phyloP scores from a whole-genome alignment of 306 rosid genomes.

The Trichosanthes truncata region DNA sequence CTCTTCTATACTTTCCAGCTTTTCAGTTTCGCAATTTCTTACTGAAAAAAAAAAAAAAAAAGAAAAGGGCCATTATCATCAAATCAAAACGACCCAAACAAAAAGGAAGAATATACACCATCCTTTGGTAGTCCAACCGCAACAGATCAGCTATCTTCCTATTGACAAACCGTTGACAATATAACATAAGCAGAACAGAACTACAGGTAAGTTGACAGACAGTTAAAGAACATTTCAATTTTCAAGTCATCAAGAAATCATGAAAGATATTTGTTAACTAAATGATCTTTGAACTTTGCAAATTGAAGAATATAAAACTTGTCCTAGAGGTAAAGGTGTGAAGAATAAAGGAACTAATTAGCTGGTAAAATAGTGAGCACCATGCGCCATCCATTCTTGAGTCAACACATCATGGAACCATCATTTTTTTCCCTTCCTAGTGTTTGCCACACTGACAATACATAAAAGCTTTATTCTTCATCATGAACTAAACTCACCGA shows the following conservation, averaged over 20 bases:
- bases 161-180: not conserved
- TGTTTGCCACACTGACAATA: not conserved
- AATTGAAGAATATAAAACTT: not conserved
- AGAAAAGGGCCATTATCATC: not conserved
- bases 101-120: not conserved
- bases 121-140: not conserved
- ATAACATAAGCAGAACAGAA: not conserved
- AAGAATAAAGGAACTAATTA: not conserved
- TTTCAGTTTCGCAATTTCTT: not conserved
- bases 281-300: not conserved
- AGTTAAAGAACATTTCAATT: not conserved
- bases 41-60: not conserved
- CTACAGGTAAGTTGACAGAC: not conserved
- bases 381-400: not conserved
- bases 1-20: not conserved
- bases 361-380: not conserved
- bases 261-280: not conserved
- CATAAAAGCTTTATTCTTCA: not conserved
- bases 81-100: not conserved
- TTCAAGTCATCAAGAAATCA: not conserved
- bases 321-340: not conserved
- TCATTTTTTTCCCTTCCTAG: not conserved
- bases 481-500: slow-evolving; percentile 51
- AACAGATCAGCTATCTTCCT: not conserved
- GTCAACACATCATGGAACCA: not conserved